Base-by-base conservation (phyloP, 2,329 filamentous ascomycete genomes). In the Venturia asperata region DNA sequence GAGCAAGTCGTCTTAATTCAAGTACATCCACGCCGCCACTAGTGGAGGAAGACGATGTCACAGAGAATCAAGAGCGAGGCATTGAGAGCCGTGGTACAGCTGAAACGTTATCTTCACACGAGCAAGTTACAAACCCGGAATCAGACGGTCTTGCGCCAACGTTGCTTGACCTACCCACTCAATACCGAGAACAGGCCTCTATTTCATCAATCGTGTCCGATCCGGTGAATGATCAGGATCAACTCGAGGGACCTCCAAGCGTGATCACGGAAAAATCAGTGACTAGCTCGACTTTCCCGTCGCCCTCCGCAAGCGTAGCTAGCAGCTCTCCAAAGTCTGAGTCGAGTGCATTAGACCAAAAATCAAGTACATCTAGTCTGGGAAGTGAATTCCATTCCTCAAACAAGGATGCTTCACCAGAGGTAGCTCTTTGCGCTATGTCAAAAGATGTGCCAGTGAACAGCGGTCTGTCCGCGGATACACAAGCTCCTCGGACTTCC, bases 341-440 rank as follows among this genome's bases (percentile, higher is more conserved):
- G 52, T 17, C 30, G 15, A 37, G 27, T 5, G 52, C n/a, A 37
- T 30, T 58, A 5, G 52, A 58, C 19, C 52, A 58, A 19, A 58
- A 58, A 21, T 58, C 52, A 10, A 58, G 52, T 17, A 37, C 52
- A 1, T 58, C 52, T 2, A 58, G 52, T 37, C 30, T 58, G 10
- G 52, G 52, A n/a, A 58, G 52, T n/a, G 52, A 58, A 37, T 58
- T 58, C 30, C 52, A 58, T 13, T n/a, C 15, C 52, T 37, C 17
- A 1, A 37, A 58, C 15, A 58, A n/a, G 19, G 17, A n/a, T 10
- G 7, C 27, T 37, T 9, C 17, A n/a, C 30, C 30, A 27, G 19
- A 58, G 30, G 30, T 9, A 58, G 27, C 52, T 11, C 30, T 58
- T 15, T 58, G 17, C 52, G 21, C 5, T n/a, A n/a, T 19, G 17